Base-by-base conservation (phyloP, 2,329 filamentous ascomycete genomes). In the Trichoderma sp. region DNA sequence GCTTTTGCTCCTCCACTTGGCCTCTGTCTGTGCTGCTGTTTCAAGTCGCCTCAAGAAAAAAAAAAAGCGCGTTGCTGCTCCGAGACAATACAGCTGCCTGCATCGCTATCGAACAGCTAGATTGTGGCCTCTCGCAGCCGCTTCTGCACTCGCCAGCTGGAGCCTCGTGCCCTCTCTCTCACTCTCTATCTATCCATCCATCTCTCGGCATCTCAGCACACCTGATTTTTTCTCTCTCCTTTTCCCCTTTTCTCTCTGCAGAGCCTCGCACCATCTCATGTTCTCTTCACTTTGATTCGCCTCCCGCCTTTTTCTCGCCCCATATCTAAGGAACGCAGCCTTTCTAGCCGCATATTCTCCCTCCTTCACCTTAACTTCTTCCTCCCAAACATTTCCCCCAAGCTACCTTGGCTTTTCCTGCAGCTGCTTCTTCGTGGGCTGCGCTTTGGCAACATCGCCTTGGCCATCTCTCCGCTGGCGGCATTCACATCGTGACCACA, bases 251-350 rank as follows among this genome's bases (percentile, higher is more conserved):
- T 48, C 22, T 29, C 45, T 22, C 42, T 25, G 10, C 9, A 10
- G 29, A 27, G 29, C 19, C 8, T 35, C 60, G 17, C n/a, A 35
- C 22, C n/a, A 35, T 56, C 34, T 68, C 60, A 27, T 39, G n/a
- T 15, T 59, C 22, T 35, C 52, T 34, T 52, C 39, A 9, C 42
- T 13, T 25, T 52, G 22, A 48, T 56, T 61, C 29, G 50, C 50
- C 59, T 68, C 53, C 54, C 58, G 34, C 22, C 32, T 29, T 59
- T 56, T 64, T 48, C 32, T 27, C 52, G 35, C 59, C 37, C 61
- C 32, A 53, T 57, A n/a, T n/a, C n/a, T n/a, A 27, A 27, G 25
- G n/a, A 39, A 22, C 32, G 35, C 54, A 52, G 19, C 48, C 32
- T n/a, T 27, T 53, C 29, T 34, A 45, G 17, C 45, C 34, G 34